Base-by-base conservation (phyloP, 2,329 filamentous ascomycete genomes). In the Periconia sp. region DNA sequence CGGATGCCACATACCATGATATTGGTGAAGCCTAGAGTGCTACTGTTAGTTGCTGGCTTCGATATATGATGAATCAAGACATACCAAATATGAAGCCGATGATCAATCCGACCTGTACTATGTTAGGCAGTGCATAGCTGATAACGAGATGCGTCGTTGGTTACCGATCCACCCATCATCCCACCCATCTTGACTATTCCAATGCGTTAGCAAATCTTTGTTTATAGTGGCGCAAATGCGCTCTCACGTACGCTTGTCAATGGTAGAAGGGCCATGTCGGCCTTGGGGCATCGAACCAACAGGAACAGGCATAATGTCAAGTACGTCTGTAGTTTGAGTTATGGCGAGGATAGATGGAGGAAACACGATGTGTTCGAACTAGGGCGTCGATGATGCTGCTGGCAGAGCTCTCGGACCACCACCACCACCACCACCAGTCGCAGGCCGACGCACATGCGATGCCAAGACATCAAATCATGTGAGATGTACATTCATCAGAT, bases 41-140 rank as follows among this genome's bases (percentile, higher is more conserved):
- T 14, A 13, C 15, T 6, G 49, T 70, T 54, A 70, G 65, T 62
- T n/a, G 35, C 17, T 45, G 45, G n/a, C 41, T 45, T 35, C 23
- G 23, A 14, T 35, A 44, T 10, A 18, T 42, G 19, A 30, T 46
- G 40, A 19, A 31, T 8, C 37, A 46, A 51, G 10, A 66, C 81
- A 47, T 81, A 95, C 93, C 94, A 66, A 94, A 96, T 68, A 99
- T 95, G 80, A 99, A 97, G 60, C 94, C 94, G 77, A 99, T 97
- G 73, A 96, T 96, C 49, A 90, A 82, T 58, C 94, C 94, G 58
- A 99, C 94, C 33, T 37, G 33, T 5, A 6, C 33, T n/a, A 6
- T n/a, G 33, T 37, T 37, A 37, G 15, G 33, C 33, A 37, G 33
- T 37, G 33, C 33, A 37, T 14, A 37, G 10, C 5, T 37, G 33